A percentile compares a stretch with the other conserved stretches of the same genome.
Evolutionary conservation across 371 early-diverging fungal species (phyloP).

Genomic region (Enterospora canceri): DNA sequence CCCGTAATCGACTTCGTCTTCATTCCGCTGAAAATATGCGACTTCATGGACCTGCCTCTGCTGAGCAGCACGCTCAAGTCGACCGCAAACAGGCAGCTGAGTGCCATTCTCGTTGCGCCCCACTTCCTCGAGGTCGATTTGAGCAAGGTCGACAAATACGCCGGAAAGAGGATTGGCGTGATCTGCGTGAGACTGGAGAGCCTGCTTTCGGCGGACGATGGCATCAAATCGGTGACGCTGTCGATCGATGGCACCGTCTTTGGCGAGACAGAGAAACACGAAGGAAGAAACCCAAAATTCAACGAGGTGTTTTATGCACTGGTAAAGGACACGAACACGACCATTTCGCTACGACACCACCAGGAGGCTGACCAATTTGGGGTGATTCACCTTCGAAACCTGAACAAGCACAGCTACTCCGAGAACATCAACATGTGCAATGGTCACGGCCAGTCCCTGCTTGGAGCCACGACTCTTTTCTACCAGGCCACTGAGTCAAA

Average conservation of each 20-base stretch:
- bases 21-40: slow-evolving; percentile 68
- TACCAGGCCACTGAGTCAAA: slow-evolving; percentile 23
- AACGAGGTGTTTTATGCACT: slow-evolving; percentile 49
- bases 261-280: slow-evolving; percentile 16
- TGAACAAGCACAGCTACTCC: slow-evolving; percentile 15
- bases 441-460: background rate
- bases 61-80: slow-evolving; percentile 56
- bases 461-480: slow-evolving; percentile 17
- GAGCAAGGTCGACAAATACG: slow-evolving; percentile 37
- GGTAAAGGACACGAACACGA: slow-evolving; percentile 37
- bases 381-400: slow-evolving; percentile 33
- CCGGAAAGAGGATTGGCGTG: slow-evolving; percentile 50
- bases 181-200: slow-evolving; percentile 42
- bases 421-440: slow-evolving; percentile 6
- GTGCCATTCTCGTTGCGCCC: slow-evolving; percentile 46
- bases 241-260: slow-evolving; percentile 32
- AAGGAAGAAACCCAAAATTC: slow-evolving; percentile 29
- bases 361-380: slow-evolving; percentile 20
- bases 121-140: slow-evolving; percentile 51
- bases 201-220: slow-evolving; percentile 25
- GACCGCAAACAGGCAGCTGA: slow-evolving; percentile 40
- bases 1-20: slow-evolving; percentile 79
- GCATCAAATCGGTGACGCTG: slow-evolving; percentile 21
- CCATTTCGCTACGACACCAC: slow-evolving; percentile 26
- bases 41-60: slow-evolving; percentile 64